Conservation (phyloP, 352 stramenopile species). For the Blastocystis sp. region DNA sequence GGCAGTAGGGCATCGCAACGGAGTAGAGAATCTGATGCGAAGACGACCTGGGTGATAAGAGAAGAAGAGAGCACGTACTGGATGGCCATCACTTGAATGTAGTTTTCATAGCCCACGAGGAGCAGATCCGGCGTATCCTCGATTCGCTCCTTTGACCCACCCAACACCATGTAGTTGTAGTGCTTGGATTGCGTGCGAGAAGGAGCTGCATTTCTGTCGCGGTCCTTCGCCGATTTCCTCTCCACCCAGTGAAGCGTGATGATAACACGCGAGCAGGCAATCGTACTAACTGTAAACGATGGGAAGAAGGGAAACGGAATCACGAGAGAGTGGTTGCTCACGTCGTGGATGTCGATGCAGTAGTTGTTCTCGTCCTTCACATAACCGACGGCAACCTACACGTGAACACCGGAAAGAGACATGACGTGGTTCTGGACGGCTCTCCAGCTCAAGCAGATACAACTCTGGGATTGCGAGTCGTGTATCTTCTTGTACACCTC, state of each 20-base stretch:
- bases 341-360: constrained; percentile 46
- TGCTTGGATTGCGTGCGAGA: background rate
- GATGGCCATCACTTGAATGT: constrained; percentile 24
- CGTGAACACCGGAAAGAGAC: background rate
- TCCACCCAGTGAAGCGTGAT: constrained; percentile 29
- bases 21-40: background rate
- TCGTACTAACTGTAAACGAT: background rate
- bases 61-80: background rate
- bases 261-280: background rate
- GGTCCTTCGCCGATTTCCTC: background rate
- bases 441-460: constrained; percentile 29
- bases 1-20: background rate
- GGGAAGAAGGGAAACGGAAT: background rate
- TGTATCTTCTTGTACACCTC: constrained; percentile 33
- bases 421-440: background rate
- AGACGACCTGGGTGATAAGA: background rate
- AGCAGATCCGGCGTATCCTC: constrained; percentile 20
- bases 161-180: background rate
- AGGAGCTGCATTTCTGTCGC: background rate
- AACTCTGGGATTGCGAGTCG: constrained; percentile 18
- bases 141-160: background rate
- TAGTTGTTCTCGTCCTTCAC: constrained; percentile 39
- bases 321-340: constrained; percentile 11
- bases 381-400: constrained; percentile 27
- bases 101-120: constrained; percentile 20